Evolutionary conservation across 2,329 filamentous ascomycete species (phyloP).

Genomic region (Metarhizium anisopliae): DNA sequence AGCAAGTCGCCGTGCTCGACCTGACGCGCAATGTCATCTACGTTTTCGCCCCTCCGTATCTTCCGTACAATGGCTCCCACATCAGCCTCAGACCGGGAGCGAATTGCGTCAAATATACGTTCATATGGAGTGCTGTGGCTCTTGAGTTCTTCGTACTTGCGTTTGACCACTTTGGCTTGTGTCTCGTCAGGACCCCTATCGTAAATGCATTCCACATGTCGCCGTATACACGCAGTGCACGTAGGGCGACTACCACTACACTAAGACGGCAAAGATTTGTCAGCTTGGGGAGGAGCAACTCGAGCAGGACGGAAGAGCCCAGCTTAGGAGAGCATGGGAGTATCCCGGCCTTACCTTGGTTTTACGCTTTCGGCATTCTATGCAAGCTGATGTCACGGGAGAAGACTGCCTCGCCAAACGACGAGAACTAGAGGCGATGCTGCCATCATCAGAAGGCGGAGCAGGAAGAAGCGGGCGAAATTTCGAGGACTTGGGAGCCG

Average conservation of each 20-base stretch:
- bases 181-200: not conserved
- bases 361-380: no score
- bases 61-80: not conserved
- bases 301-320: no score
- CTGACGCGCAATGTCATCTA: conserved; percentile 19
- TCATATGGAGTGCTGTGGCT: not conserved
- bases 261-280: not conserved
- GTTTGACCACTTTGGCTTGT: not conserved
- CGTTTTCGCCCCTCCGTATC: conserved; percentile 10
- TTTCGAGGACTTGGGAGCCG: no score
- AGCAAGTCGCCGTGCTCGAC: conserved; percentile 25
- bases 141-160: not conserved
- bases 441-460: no score
- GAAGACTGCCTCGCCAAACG: no score
- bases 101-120: not conserved
- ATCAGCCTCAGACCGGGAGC: not conserved
- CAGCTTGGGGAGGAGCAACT: no score
- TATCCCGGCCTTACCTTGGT: no score
- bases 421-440: no score
- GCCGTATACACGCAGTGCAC: not conserved
- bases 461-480: no score
- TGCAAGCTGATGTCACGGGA: no score
- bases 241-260: not conserved
- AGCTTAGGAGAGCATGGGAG: no score
- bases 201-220: not conserved